These are phyloP conservation scores for Aureobasidium sp. DNA, from an alignment of 2,329 filamentous ascomycete genomes.

Conservation along the genomic window DNA sequence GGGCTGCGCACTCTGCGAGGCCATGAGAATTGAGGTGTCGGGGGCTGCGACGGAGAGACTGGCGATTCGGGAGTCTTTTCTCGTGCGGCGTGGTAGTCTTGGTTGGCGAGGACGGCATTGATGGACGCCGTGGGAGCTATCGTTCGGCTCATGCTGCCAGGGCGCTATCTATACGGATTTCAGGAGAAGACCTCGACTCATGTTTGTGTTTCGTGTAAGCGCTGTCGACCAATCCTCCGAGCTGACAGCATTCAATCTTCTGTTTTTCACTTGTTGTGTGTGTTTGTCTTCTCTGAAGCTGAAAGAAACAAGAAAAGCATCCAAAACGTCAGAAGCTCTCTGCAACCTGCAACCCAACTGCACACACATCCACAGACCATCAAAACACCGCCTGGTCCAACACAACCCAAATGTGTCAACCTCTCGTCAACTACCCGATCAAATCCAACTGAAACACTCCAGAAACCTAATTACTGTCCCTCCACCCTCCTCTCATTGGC, in stretches of 20 bases:
- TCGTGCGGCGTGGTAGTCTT: not conserved
- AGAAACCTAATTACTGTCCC: no score
- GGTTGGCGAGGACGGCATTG: slow-evolving; percentile 6
- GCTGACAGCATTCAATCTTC: not conserved
- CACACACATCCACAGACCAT: not conserved
- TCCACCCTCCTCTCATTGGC: no score
- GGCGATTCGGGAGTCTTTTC: not conserved
- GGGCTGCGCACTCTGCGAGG: slow-evolving; percentile 20
- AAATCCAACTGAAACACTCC: not conserved
- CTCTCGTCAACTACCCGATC: no score
- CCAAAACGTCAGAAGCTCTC: not conserved
- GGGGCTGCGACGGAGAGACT: not conserved
- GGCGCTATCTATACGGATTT: not conserved
- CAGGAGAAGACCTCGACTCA: not conserved
- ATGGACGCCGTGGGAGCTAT: slow-evolving; percentile 4
- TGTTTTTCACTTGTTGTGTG: not conserved
- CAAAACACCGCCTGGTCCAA: not conserved
- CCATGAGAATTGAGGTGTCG: slow-evolving; percentile 7
- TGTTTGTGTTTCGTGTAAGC: slow-evolving; percentile 6
- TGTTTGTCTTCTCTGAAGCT: not conserved
- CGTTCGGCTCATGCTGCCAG: not conserved
- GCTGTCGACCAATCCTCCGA: not conserved
- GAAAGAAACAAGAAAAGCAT: no score
- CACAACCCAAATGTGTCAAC: no score
- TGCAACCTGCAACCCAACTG: not conserved